Conservation (phyloP, 2,329 filamentous ascomycete genomes). For the Beauveria pseudobassiana region DNA sequence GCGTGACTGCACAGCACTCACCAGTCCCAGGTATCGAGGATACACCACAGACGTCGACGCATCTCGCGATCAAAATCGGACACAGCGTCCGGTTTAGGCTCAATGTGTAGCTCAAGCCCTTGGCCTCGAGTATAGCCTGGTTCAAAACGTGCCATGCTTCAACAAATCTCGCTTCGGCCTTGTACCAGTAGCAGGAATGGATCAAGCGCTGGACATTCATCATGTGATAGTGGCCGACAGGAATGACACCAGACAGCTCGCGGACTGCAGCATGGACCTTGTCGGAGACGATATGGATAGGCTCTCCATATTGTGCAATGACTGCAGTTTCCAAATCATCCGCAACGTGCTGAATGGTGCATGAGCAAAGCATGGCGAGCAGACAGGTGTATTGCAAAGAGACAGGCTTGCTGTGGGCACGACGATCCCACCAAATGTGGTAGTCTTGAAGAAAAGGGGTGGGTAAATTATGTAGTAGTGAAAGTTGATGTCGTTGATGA, state of each 20-base stretch:
- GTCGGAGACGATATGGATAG: constrained; percentile 18
- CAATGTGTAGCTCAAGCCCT: constrained; percentile 21
- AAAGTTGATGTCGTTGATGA: constrained; percentile 24
- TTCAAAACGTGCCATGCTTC: constrained; percentile 26
- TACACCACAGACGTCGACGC: constrained; percentile 24
- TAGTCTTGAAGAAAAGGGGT: constrained; percentile 22
- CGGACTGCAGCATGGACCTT: constrained; percentile 19
- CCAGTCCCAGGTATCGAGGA: constrained; percentile 28
- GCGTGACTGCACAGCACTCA: constrained; percentile 14
- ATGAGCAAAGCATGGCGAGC: constrained; percentile 22
- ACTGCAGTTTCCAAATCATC: constrained; percentile 16
- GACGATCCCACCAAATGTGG: constrained; percentile 24
- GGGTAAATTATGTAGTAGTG: constrained; percentile 28
- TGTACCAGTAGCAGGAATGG: constrained; percentile 27
- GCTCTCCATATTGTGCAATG: constrained; percentile 16
- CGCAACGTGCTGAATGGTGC: constrained; percentile 22
- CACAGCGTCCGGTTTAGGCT: constrained; percentile 15
- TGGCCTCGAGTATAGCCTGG: constrained; percentile 24
- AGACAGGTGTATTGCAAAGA: constrained; percentile 24
- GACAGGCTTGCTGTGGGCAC: constrained; percentile 15
- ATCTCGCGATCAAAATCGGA: constrained; percentile 25
- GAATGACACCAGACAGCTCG: constrained; percentile 21
- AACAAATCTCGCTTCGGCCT: constrained; percentile 24
- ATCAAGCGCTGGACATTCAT: constrained; percentile 23
- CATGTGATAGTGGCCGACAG: constrained; percentile 21